Evolutionary conservation across 1,284 basidiomycete genomes (phyloP).

Genomic region (Rhodotorula sp.): DNA sequence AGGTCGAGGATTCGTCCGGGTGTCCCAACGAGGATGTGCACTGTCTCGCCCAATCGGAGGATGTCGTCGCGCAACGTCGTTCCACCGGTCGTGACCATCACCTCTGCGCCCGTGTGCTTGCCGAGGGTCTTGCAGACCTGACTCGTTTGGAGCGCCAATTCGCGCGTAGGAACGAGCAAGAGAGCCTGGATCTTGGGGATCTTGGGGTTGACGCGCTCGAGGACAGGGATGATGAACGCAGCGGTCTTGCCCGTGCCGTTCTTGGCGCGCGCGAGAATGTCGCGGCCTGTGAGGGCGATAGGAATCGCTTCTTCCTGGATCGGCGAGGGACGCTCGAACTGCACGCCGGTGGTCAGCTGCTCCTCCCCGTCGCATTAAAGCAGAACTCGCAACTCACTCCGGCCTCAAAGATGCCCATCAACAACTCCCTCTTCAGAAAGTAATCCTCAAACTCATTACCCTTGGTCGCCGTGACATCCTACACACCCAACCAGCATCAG

Average conservation of each 20-base stretch:
- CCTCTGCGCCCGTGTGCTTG: conserved; percentile 81
- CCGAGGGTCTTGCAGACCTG: conserved; percentile 97
- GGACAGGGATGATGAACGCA: conserved; percentile 94
- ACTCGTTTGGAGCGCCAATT: conserved; percentile 90
- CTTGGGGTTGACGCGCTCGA: conserved; percentile 85
- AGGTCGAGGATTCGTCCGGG: conserved; percentile 95
- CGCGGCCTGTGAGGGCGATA: conserved; percentile 62
- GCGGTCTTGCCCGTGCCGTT: conserved; percentile 71
- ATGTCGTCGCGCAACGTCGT: conserved; percentile 98
- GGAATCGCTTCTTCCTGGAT: conserved; percentile 90
- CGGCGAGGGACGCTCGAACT: conserved; percentile 90
- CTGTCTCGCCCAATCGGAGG: conserved; percentile 80
- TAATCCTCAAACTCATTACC: conserved; percentile 90
- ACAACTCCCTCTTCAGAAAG: conserved; percentile 63
- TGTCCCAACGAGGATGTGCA: conserved; percentile 95
- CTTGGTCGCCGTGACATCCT: conserved; percentile 86
- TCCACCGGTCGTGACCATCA: conserved; percentile 99
- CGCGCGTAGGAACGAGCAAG: conserved; percentile 89
- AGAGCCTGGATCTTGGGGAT: conserved; percentile 92
- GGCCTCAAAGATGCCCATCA: conserved; percentile 94
- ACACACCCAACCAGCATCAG: not conserved
- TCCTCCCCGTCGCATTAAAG: not conserved
- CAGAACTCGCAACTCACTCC: conserved; percentile 52
- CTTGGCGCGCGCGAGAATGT: conserved; percentile 67
- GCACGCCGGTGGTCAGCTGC: conserved; percentile 1